Evolutionary conservation across 2,329 filamentous ascomycete genomes (phyloP).

Genomic region (Trichoderma atroviride): DNA sequence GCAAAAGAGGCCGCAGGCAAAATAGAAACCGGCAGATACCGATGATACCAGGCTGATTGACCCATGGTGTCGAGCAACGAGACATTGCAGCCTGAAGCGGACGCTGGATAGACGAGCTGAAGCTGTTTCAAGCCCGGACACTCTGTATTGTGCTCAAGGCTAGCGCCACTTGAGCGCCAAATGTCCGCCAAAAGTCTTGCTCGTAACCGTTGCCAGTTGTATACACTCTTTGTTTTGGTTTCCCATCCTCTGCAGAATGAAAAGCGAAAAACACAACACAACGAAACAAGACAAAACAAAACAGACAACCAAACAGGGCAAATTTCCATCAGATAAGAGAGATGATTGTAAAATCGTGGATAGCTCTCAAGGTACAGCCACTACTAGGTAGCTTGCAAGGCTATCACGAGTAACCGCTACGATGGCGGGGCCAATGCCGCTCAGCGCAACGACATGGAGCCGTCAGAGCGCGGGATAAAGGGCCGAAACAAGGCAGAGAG

Average conservation of each 20-base stretch:
- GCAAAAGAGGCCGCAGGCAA: not conserved
- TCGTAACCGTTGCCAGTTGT: not conserved
- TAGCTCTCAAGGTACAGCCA: not conserved
- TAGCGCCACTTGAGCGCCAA: constrained; percentile 19
- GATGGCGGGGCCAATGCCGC: constrained; percentile 22
- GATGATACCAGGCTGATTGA: not conserved
- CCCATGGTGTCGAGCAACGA: constrained; percentile 14
- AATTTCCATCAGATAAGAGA: not conserved
- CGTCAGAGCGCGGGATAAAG: constrained; percentile 15
- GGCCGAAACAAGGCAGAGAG: not conserved
- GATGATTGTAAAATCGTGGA: not conserved
- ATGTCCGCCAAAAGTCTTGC: constrained; percentile 2
- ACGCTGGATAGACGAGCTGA: not conserved
- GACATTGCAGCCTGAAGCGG: constrained; percentile 17
- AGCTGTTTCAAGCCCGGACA: not conserved
- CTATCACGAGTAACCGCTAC: constrained; percentile 3
- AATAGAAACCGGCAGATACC: constrained; percentile 1
- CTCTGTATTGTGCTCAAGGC: not conserved
- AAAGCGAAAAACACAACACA: not conserved
- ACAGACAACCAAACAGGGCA: not conserved
- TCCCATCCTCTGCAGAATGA: not conserved
- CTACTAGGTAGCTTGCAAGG: constrained; percentile 18
- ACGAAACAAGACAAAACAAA: not conserved
- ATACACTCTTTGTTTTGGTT: not conserved
- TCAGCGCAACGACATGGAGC: constrained; percentile 20